These are phyloP conservation scores for Esteya vermicola DNA, from an alignment of 2,329 filamentous ascomycete genomes.

Conservation along the genomic window DNA sequence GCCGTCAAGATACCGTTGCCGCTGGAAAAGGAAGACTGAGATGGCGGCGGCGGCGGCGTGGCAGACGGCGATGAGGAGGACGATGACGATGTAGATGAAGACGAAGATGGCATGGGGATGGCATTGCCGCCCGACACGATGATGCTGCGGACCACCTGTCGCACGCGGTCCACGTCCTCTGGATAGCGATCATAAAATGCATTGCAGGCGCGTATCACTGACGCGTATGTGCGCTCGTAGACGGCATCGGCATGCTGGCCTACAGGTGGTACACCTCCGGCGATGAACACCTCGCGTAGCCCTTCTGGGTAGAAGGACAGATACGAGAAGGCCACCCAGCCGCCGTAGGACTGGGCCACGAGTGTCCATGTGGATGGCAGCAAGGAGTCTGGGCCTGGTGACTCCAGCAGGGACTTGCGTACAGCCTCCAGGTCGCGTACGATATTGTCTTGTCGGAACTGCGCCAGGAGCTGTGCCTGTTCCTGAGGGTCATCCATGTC, in stretches of 20 bases:
- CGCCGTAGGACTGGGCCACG: conserved; percentile 60
- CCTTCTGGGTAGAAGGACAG: conserved; percentile 51
- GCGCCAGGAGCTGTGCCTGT: conserved; percentile 1
- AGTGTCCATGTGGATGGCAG: conserved; percentile 51
- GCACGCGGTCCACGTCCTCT: conserved; percentile 35
- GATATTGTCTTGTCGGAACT: conserved; percentile 59
- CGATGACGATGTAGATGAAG: too few relatives aligned
- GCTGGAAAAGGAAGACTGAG: too few relatives aligned
- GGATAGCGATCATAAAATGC: conserved; percentile 53
- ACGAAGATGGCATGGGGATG: conserved; percentile 3
- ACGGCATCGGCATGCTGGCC: conserved; percentile 45
- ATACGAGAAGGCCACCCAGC: conserved; percentile 58
- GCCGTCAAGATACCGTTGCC: conserved; percentile 5
- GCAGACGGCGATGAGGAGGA: too few relatives aligned
- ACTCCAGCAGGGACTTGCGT: conserved; percentile 40
- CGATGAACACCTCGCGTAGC: conserved; percentile 48
- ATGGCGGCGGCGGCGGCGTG: too few relatives aligned
- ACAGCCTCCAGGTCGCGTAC: conserved; percentile 61
- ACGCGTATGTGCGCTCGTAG: conserved; percentile 42
- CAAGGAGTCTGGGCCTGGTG: too few relatives aligned
- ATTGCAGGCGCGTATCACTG: conserved; percentile 44
- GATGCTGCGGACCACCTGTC: background rate
- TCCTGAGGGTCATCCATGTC: background rate
- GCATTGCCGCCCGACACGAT: background rate
- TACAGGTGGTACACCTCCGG: conserved; percentile 54